Conservation (phyloP, 73 alveolate species). For the Symbiodinium natans region DNA sequence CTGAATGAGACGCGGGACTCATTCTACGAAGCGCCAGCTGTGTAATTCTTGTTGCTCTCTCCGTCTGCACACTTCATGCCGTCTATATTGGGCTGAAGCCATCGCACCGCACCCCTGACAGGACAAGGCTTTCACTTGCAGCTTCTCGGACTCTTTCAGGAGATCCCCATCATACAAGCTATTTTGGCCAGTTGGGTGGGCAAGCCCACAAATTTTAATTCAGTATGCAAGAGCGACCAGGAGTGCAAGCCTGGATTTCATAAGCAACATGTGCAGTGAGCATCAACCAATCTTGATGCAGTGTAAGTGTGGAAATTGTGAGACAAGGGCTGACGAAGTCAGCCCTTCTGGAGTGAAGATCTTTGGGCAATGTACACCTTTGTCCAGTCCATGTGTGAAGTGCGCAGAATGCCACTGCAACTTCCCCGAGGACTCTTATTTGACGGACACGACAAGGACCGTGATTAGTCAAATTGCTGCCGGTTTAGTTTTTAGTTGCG, state of each 20-base stretch:
- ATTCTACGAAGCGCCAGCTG: too few relatives aligned
- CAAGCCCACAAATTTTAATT: slow-evolving; percentile 3
- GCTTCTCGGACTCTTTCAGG: slow-evolving; percentile 10
- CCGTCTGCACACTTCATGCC: not conserved
- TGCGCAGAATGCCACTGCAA: slow-evolving; percentile 10
- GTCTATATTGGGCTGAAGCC: too few relatives aligned
- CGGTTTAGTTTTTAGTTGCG: not conserved
- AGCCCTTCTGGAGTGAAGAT: slow-evolving; percentile 14
- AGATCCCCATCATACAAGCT: slow-evolving; percentile 3
- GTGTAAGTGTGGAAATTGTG: not conserved
- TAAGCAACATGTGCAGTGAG: slow-evolving; percentile 1
- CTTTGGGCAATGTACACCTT: not conserved
- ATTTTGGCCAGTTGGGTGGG: slow-evolving; percentile 6
- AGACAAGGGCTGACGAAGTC: slow-evolving; percentile 21
- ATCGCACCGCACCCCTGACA: too few relatives aligned
- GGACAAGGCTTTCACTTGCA: slow-evolving; percentile 18
- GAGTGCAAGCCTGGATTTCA: slow-evolving; percentile 8
- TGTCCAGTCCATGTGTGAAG: slow-evolving; percentile 8
- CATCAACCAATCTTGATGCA: slow-evolving; percentile 7
- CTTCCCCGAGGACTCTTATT: not conserved
- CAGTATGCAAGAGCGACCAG: not conserved
- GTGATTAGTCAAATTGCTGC: not conserved
- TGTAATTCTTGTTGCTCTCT: too few relatives aligned
- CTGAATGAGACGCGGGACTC: not conserved
- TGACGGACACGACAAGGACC: slow-evolving; percentile 4